Conservation (phyloP, 345 rosid genomes). For the Brassica rapa region DNA sequence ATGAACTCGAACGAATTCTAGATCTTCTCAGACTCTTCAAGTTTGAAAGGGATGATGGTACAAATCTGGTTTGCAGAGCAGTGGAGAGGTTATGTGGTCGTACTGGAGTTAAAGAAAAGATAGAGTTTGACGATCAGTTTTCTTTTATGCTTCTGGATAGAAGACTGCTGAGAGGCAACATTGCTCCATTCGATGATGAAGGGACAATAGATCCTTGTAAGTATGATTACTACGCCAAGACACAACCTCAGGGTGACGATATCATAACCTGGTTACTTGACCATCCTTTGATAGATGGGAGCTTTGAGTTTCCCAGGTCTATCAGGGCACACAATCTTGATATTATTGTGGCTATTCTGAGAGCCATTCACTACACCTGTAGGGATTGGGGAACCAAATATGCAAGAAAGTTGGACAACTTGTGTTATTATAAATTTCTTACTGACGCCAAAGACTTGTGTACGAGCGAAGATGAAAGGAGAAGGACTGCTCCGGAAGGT, state of each 20-base stretch:
- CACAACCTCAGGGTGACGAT: conserved; percentile 29
- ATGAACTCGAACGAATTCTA: conserved; percentile 15
- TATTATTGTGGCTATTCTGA: conserved; percentile 30
- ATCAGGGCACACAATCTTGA: conserved; percentile 22
- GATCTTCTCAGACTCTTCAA: conserved; percentile 8
- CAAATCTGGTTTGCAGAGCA: conserved; percentile 17
- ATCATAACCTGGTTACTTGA: conserved; percentile 31
- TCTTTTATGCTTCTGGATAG: conserved; percentile 34
- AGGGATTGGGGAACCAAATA: conserved; percentile 14
- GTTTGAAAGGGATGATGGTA: conserved; percentile 23
- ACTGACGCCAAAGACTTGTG: background rate
- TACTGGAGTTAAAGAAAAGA: conserved; percentile 30
- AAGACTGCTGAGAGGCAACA: conserved; percentile 18
- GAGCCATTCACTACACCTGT: conserved; percentile 30
- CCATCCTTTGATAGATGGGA: background rate
- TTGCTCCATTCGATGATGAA: conserved; percentile 33
- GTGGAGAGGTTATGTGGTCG: conserved; percentile 16
- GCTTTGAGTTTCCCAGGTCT: conserved; percentile 19
- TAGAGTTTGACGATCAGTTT: conserved; percentile 19
- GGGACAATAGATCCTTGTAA: conserved; percentile 16
- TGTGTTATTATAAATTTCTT: background rate
- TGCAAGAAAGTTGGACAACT: background rate
- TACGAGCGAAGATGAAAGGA: conserved; percentile 16
- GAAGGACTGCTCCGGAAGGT: conserved; percentile 20
- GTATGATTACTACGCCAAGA: conserved; percentile 22